A percentile compares a stretch with the other conserved stretches of the same genome.
Evolutionary conservation across 1,284 basidiomycete species (phyloP).

Genomic region (Termitomyces sp.): DNA sequence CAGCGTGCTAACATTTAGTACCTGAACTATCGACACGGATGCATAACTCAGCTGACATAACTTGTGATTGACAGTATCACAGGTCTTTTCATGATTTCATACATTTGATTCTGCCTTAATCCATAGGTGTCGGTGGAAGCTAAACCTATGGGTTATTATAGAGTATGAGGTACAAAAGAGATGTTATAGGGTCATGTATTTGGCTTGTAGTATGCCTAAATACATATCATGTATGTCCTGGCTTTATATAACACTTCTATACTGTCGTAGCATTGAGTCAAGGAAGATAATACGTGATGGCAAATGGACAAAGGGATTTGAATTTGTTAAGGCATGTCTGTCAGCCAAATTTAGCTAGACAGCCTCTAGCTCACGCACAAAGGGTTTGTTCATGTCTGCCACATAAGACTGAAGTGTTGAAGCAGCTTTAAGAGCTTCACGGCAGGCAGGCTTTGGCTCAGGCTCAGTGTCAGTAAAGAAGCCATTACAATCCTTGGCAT

Average conservation of each 20-base stretch:
- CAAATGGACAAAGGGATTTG: background rate
- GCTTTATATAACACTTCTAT: too few relatives aligned
- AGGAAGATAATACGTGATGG: background rate
- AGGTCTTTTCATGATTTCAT: too few relatives aligned
- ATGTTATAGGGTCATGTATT: background rate
- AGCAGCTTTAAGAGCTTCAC: background rate
- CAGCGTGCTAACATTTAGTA: constrained; percentile 79
- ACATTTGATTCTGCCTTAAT: too few relatives aligned
- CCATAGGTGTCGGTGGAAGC: background rate
- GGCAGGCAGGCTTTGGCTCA: background rate
- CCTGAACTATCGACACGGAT: constrained; percentile 24
- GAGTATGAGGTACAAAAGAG: background rate
- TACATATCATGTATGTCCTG: too few relatives aligned
- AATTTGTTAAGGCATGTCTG: background rate
- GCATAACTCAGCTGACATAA: too few relatives aligned
- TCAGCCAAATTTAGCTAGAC: background rate
- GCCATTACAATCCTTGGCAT: too few relatives aligned
- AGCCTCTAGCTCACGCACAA: background rate
- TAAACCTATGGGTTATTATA: background rate
- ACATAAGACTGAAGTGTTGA: background rate
- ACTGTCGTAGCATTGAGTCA: background rate
- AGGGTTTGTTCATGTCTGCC: background rate
- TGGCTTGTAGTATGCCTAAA: background rate
- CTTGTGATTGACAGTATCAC: background rate
- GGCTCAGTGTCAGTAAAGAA: too few relatives aligned